A percentile compares a stretch with the other conserved stretches of the same genome.
phyloP scores from a whole-genome alignment of 2,329 filamentous ascomycete genomes.

The Arthrobotrys sinensis region DNA sequence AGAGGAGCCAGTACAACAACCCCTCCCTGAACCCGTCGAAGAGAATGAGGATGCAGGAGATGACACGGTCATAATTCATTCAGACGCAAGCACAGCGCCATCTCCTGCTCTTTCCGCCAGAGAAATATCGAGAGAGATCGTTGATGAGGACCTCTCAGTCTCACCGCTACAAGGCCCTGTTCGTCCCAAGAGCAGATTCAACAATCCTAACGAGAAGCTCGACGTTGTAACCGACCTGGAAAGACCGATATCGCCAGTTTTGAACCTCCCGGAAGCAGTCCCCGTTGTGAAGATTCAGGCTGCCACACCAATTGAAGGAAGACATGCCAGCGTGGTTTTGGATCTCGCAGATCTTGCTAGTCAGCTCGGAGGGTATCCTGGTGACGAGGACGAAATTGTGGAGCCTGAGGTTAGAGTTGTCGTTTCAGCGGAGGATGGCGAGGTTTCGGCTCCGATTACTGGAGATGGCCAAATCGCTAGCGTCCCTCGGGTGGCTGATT shows the following conservation, averaged over 20 bases:
- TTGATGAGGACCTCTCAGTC: conserved; percentile 31
- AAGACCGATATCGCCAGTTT: conserved; percentile 33
- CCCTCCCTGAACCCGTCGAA: background rate
- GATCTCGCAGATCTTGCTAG: background rate
- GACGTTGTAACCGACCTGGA: conserved; percentile 3
- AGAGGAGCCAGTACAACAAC: background rate
- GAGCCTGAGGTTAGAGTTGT: conserved; percentile 16
- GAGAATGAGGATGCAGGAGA: background rate
- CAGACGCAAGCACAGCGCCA: conserved; percentile 9
- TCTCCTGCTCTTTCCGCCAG: conserved; percentile 1
- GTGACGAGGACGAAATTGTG: background rate
- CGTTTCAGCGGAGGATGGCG: conserved; percentile 5
- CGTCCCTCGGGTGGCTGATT: background rate
- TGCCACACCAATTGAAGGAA: conserved; percentile 34
- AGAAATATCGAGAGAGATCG: background rate
- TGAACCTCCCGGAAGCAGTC: conserved; percentile 23
- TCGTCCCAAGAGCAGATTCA: conserved; percentile 1
- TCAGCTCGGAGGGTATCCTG: background rate
- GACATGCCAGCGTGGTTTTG: conserved; percentile 10
- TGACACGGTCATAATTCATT: conserved; percentile 7
- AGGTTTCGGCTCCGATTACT: background rate
- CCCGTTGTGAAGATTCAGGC: conserved; percentile 41
- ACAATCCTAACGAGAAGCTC: background rate
- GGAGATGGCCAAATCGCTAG: background rate
- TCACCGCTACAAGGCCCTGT: conserved; percentile 42